Evolutionary conservation across 306 rosid species (phyloP), one percentile per base, ranked within the genome.

Genomic region (Rosa chinensis): DNA sequence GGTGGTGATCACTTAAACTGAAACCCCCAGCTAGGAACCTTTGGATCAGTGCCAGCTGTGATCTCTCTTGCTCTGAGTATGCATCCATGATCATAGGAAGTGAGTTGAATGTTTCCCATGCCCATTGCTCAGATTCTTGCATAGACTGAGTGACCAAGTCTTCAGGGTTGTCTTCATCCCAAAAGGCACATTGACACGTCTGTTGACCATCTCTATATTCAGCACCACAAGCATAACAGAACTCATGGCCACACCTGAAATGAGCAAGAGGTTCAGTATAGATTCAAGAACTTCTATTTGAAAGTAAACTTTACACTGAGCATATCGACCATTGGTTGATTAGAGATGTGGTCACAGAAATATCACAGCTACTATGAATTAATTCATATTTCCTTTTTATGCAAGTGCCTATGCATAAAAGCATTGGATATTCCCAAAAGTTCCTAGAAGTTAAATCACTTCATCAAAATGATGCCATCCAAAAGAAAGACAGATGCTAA

Each of bases 71-170:
- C 73, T 92, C 99, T 0, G 99, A 91, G 92, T 92, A 92, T 4
- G 97, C 92, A 16, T 92, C 99, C 87, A 74, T 87, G 82, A 87
- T 78, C 95, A 87, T 86, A n/a, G 99, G 93, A 28, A 89, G 83
- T 3, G 98, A 93, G 70, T 93, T 91, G 83, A 93, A 90, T 72
- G 98, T 90, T 82, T 92, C 97, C 96, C 99, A 92, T 40, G 97
- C 90, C 99, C 97, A 95, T 84, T 95, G 99, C 79, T 95, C 97
- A 8, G 99, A 95, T 89, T 92, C 96, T 85, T 92, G 98, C 83
- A 91, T 86, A 73, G 97, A 91, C 73, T 86, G 90, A 23, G 88
- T 75, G 55, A 86, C 86, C 1, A 89, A 80, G 75, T 91, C 90
- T 81, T 86, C 95, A 0, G 91, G 78, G 76, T 83, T 81, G 62